Conservation (phyloP, 768 basidiomycete species). For the Lyophyllum shimeji region DNA sequence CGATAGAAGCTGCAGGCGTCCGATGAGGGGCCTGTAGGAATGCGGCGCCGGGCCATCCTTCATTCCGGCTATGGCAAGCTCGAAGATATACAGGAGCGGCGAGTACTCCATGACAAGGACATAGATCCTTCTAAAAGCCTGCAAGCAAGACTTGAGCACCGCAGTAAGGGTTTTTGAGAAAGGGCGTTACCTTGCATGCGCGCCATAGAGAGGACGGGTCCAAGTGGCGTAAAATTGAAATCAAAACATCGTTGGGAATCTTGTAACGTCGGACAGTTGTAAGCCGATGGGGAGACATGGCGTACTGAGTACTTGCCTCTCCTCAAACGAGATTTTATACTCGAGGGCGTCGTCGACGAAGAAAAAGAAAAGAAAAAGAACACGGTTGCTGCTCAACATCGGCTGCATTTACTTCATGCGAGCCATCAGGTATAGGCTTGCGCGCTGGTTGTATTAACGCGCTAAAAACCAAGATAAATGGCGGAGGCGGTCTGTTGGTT, state of each 20-base stretch:
- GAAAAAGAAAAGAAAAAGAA: slow-evolving; percentile 44
- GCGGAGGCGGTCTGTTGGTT: slow-evolving; percentile 40
- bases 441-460: slow-evolving; percentile 41
- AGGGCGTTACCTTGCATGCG: slow-evolving; percentile 41
- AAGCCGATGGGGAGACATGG: slow-evolving; percentile 47
- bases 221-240: slow-evolving; percentile 46
- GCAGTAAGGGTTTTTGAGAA: not conserved
- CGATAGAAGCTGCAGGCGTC: slow-evolving; percentile 44
- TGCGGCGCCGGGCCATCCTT: slow-evolving; percentile 46
- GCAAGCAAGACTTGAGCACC: slow-evolving; percentile 1
- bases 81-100: slow-evolving; percentile 48
- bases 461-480: slow-evolving; percentile 40
- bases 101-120: slow-evolving; percentile 46
- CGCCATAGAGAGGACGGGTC: slow-evolving; percentile 48
- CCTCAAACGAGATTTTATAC: slow-evolving; percentile 48
- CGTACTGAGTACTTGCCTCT: slow-evolving; percentile 29
- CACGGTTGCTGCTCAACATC: slow-evolving; percentile 42
- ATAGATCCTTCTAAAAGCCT: slow-evolving; percentile 49
- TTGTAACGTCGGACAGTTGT: slow-evolving; percentile 44
- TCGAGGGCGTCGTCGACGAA: slow-evolving; percentile 29
- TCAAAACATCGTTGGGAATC: slow-evolving; percentile 52
- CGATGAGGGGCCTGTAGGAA: slow-evolving; percentile 33
- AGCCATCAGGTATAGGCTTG: slow-evolving; percentile 36
- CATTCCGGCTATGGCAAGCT: slow-evolving; percentile 50
- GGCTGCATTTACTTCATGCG: slow-evolving; percentile 38